A percentile compares a stretch with the other conserved stretches of the same genome.
Conservation (phyloP, 1,139 yeast species). For the Arxiozyma heterogenica region DNA sequence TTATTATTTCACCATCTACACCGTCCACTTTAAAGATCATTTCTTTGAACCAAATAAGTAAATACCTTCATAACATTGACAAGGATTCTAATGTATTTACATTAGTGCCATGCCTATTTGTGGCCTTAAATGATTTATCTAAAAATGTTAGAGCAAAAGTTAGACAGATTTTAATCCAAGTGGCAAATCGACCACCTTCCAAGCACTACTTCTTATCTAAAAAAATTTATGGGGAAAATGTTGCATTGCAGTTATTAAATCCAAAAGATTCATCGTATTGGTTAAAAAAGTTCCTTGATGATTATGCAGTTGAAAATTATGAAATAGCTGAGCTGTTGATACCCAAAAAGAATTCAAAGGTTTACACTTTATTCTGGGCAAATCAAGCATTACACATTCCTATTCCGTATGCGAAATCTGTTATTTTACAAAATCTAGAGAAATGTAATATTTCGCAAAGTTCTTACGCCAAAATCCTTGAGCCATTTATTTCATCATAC, state of each 20-base stretch:
- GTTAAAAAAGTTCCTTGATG: constrained; percentile 38
- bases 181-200: constrained; percentile 34
- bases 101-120: constrained; percentile 36
- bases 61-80: constrained; percentile 33
- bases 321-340: constrained; percentile 35
- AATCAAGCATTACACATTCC: constrained; percentile 40
- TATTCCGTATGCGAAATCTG: constrained; percentile 39
- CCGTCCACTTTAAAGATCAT: constrained; percentile 48
- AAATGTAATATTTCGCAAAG: constrained; percentile 20
- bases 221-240: constrained; percentile 41
- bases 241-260: constrained; percentile 46
- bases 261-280: constrained; percentile 55
- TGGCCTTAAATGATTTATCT: constrained; percentile 35
- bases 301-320: constrained; percentile 39
- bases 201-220: constrained; percentile 35
- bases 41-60: constrained; percentile 37
- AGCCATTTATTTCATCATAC: constrained; percentile 35
- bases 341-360: constrained; percentile 37
- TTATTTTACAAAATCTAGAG: constrained; percentile 30
- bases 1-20: constrained; percentile 45
- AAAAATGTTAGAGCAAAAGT: constrained; percentile 34
- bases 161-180: constrained; percentile 28
- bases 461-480: constrained; percentile 34
- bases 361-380: constrained; percentile 41
- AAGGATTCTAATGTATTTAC: constrained; percentile 34